Conservation (phyloP, 805 yeast genomes). For the Yamadazyma tumulicola region DNA sequence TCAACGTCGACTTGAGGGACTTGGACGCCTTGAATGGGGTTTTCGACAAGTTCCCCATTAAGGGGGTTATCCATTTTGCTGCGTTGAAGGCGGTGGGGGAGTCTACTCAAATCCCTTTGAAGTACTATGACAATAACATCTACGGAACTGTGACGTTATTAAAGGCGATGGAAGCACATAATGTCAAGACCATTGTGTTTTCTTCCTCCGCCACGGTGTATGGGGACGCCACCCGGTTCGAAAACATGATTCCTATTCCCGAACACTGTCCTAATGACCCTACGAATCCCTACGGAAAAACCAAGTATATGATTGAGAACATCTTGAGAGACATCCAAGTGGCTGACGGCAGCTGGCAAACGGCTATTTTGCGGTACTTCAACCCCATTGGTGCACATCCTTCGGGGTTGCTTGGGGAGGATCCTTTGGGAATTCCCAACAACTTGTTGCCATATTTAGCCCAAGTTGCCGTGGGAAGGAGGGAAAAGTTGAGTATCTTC, state of each 20-base stretch:
- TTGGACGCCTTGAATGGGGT: conserved; percentile 43
- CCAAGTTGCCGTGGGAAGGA: conserved; percentile 71
- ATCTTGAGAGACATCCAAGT: conserved; percentile 52
- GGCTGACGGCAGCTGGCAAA: conserved; percentile 44
- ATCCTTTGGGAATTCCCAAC: conserved; percentile 74
- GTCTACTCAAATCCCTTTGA: conserved; percentile 62
- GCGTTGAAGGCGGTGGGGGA: conserved; percentile 84
- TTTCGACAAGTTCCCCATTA: conserved; percentile 46
- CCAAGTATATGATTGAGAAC: conserved; percentile 64
- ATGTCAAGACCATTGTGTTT: conserved; percentile 58
- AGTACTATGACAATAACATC: conserved; percentile 67
- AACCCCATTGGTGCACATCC: conserved; percentile 88
- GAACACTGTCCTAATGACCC: conserved; percentile 75
- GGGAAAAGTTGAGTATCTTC: conserved; percentile 62
- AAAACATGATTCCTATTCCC: conserved; percentile 73
- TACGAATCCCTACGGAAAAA: conserved; percentile 73
- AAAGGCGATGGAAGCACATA: conserved; percentile 45
- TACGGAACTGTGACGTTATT: conserved; percentile 60
- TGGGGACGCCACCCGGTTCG: conserved; percentile 74
- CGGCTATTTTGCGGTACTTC: conserved; percentile 71
- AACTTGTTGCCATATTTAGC: conserved; percentile 73
- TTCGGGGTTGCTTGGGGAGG: conserved; percentile 76
- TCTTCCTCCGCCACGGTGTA: conserved; percentile 81
- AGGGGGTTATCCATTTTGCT: conserved; percentile 73
- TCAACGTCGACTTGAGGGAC: conserved; percentile 55